Percentiles rank a stretch among this genome's conserved stretches.
These are phyloP conservation scores for Ettlia oleoabundans DNA, from an alignment of 139 green algal species.

Conservation along the genomic window DNA sequence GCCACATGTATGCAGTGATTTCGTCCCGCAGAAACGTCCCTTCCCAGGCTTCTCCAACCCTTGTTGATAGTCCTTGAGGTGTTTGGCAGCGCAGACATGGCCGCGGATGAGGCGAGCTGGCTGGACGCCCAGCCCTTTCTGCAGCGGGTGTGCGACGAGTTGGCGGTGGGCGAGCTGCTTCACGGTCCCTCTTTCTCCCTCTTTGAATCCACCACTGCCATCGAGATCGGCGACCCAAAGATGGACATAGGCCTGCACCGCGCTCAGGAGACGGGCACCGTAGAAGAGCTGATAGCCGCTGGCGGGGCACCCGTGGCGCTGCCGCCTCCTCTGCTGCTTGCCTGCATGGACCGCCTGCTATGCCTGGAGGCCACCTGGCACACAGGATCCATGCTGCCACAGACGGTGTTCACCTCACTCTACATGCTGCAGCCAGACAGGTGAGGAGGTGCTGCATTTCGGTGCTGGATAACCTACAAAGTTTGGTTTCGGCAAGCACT, in stretches of 20 bases:
- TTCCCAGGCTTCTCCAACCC: too few species aligned
- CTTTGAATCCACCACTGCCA: conserved; percentile 89
- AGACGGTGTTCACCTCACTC: conserved; percentile 86
- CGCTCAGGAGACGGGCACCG: conserved; percentile 2
- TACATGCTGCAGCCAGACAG: conserved; percentile 82
- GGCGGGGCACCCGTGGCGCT: conserved; percentile 59
- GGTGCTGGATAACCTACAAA: too few species aligned
- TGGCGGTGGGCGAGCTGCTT: conserved; percentile 78
- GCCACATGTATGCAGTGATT: too few species aligned
- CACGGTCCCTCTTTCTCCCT: conserved; percentile 82
- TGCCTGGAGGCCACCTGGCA: conserved; percentile 79
- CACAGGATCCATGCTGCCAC: conserved; percentile 67
- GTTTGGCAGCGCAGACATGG: too few species aligned
- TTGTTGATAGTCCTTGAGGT: too few species aligned
- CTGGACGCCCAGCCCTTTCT: conserved; percentile 48
- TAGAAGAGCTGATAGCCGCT: conserved; percentile 57
- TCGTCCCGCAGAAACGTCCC: too few species aligned
- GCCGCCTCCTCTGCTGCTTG: conserved; percentile 39
- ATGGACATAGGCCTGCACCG: conserved; percentile 85
- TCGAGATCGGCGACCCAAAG: conserved; percentile 89
- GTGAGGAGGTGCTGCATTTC: too few species aligned
- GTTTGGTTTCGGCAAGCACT: too few species aligned
- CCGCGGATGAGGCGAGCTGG: too few species aligned
- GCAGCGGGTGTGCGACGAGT: conserved; percentile 36
- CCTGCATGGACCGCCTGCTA: conserved; percentile 65